Evolutionary conservation across 1,284 basidiomycete species (phyloP).

Genomic region (Trichosporon ovoides): DNA sequence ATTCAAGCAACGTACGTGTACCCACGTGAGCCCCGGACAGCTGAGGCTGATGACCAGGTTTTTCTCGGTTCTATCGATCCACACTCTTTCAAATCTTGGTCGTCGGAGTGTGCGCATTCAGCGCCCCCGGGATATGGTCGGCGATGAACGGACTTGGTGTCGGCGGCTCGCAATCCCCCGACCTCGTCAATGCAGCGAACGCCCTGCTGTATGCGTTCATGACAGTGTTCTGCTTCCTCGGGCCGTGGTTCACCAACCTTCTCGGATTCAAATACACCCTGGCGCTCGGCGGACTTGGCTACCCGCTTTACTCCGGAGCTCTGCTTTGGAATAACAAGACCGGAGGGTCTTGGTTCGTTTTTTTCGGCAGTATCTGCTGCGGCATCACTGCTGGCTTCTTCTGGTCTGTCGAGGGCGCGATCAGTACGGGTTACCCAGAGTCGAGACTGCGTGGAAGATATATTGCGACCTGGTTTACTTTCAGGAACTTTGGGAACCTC

Average conservation of each 20-base stretch:
- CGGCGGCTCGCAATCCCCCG: conserved; percentile 33
- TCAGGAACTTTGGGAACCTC: conserved; percentile 31
- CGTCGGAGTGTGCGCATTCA: conserved; percentile 28
- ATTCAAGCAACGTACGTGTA: too few species aligned
- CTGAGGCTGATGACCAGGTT: too few species aligned
- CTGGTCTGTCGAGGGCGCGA: conserved; percentile 25
- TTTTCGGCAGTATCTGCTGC: conserved; percentile 30
- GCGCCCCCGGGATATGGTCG: conserved; percentile 35
- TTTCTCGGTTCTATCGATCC: conserved; percentile 19
- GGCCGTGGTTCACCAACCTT: conserved; percentile 12
- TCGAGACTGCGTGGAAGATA: conserved; percentile 16
- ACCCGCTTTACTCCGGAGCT: conserved; percentile 36
- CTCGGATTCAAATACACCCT: conserved; percentile 35
- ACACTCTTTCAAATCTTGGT: conserved; percentile 28
- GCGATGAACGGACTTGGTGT: conserved; percentile 36
- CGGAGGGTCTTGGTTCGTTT: conserved; percentile 31
- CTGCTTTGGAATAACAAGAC: conserved; percentile 32
- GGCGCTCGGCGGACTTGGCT: conserved; percentile 32
- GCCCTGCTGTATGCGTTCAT: conserved; percentile 30
- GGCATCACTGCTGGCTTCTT: conserved; percentile 40
- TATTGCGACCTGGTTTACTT: conserved; percentile 35
- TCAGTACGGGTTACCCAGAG: conserved; percentile 9
- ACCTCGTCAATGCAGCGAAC: conserved; percentile 37
- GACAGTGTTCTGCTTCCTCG: conserved; percentile 9
- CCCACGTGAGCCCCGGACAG: too few species aligned